phyloP scores from a whole-genome alignment of 768 basidiomycete genomes.

The Leccinum disarticulatum region DNA sequence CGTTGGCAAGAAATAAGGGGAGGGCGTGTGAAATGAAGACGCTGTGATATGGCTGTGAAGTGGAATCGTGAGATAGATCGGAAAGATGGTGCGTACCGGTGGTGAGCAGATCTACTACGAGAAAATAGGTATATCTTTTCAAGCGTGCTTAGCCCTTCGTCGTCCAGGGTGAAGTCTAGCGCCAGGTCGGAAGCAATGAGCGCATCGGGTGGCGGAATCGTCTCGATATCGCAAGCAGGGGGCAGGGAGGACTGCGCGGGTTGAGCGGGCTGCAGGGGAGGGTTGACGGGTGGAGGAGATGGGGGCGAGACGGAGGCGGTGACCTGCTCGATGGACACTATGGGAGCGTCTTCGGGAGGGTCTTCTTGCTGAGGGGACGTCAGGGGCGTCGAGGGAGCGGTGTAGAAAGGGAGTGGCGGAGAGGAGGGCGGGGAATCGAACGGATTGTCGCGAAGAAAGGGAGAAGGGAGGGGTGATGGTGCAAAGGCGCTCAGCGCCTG shows the following conservation, averaged over 20 bases:
- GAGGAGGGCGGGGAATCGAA: slow-evolving; percentile 39
- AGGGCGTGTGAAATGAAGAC: slow-evolving; percentile 85
- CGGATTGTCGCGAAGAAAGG: slow-evolving; percentile 36
- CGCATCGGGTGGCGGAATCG: slow-evolving; percentile 26
- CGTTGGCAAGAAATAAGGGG: slow-evolving; percentile 70
- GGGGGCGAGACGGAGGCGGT: slow-evolving; percentile 19
- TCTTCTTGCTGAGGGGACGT: slow-evolving; percentile 41
- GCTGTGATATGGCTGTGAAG: slow-evolving; percentile 41
- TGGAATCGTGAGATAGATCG: background rate
- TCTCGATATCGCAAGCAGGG: slow-evolving; percentile 28
- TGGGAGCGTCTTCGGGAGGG: slow-evolving; percentile 24
- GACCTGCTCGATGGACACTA: slow-evolving; percentile 20
- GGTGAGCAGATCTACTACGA: slow-evolving; percentile 67
- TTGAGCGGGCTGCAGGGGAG: slow-evolving; percentile 21
- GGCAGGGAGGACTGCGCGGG: slow-evolving; percentile 22
- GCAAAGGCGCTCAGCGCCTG: slow-evolving; percentile 32
- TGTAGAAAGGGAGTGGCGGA: slow-evolving; percentile 43
- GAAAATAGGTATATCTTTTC: slow-evolving; percentile 93
- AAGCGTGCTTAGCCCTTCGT: slow-evolving; percentile 78
- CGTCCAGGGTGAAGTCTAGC: slow-evolving; percentile 55
- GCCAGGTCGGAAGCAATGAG: slow-evolving; percentile 31
- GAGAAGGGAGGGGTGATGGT: slow-evolving; percentile 34
- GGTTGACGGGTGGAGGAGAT: slow-evolving; percentile 27
- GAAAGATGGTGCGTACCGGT: slow-evolving; percentile 38
- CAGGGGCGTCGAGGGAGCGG: slow-evolving; percentile 49